Evolutionary conservation across 2,329 filamentous ascomycete genomes (phyloP), one percentile per base, ranked within the genome.

Genomic region (Ambrosiella cleistominuta): DNA sequence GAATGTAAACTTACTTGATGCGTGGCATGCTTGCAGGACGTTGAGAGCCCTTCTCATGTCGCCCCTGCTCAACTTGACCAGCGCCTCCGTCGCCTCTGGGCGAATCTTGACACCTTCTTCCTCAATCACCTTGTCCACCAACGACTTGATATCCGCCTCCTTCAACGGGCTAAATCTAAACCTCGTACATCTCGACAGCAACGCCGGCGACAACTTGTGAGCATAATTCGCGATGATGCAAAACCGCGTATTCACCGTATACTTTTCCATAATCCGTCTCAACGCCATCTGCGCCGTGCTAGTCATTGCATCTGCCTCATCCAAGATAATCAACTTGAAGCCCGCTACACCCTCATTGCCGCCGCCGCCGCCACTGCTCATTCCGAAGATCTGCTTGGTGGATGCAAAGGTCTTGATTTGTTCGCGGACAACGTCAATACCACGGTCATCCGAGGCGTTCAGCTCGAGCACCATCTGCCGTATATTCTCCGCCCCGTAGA

Each of bases 271-370:
- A 67, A 98, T 97, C 53, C 93, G 78, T 62, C 93, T 81, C 58
- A 98, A 75, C 0, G 93, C 93, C 91, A 98, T 98, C 71, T 98
- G 93, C 5, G 93, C 93, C 0, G 91, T 94, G 57, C 88, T 86
- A n/a, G 93, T 98, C 93, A 98, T 98, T 57, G 93, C 93, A 69
- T 98, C 93, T n/a, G 93, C 93, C 74, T 98, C 93, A 70, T 98
- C 93, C 3, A 98, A 80, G 58, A 98, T 88, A 67, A 98, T 97
- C 64, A 98, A 81, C 74, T 98, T 98, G 75, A 86, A 98, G 2
- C 80, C 80, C 0, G 86, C 88, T 38, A 58, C 54, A 17, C 52
- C 52, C 15, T 49, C 70, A 11, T 77, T 71, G 7, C 75, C 74
- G 47, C 78, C 74, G 47, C 78, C 74, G 27, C 91, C 70, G 11